Evolutionary conservation across 768 basidiomycete species (phyloP).

Genomic region (Sporobolomyces roseus): DNA sequence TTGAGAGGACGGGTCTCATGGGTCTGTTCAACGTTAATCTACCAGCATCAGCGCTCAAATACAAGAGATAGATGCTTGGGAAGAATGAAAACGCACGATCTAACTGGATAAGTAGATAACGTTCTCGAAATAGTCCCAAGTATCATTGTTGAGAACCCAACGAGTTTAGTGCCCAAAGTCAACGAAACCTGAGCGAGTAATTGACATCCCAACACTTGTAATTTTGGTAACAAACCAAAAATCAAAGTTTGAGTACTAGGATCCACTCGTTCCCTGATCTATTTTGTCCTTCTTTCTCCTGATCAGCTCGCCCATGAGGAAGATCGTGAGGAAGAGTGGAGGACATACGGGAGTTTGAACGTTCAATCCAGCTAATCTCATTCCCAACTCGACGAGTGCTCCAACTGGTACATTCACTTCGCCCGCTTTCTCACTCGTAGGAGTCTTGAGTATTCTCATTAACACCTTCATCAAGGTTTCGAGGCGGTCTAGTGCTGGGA

Average conservation of each 20-base stretch:
- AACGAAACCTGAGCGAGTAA: conserved; percentile 28
- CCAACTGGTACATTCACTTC: conserved; percentile 31
- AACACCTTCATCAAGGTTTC: conserved; percentile 21
- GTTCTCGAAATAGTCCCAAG: conserved; percentile 20
- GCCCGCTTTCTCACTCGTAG: conserved; percentile 31
- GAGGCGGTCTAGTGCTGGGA: conserved; percentile 29
- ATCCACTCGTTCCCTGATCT: conserved; percentile 32
- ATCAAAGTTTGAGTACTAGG: conserved; percentile 1
- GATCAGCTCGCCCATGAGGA: too few species aligned
- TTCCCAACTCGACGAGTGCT: conserved; percentile 30
- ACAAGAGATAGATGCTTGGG: too few species aligned
- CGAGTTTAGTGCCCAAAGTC: conserved; percentile 3
- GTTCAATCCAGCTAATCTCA: conserved; percentile 20
- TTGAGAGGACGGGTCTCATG: conserved; percentile 27
- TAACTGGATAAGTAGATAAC: conserved; percentile 11
- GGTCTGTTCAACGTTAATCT: conserved; percentile 1
- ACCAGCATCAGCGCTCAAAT: neutral
- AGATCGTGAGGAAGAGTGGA: too few species aligned
- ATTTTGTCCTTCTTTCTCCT: too few species aligned
- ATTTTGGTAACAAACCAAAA: conserved; percentile 7
- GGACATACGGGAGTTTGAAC: conserved; percentile 21
- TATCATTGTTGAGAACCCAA: conserved; percentile 2
- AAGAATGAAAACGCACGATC: conserved; percentile 10
- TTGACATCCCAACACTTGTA: conserved; percentile 27
- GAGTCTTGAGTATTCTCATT: conserved; percentile 27